Conservation (phyloP, 768 basidiomycete genomes). For the Suillus sp. region DNA sequence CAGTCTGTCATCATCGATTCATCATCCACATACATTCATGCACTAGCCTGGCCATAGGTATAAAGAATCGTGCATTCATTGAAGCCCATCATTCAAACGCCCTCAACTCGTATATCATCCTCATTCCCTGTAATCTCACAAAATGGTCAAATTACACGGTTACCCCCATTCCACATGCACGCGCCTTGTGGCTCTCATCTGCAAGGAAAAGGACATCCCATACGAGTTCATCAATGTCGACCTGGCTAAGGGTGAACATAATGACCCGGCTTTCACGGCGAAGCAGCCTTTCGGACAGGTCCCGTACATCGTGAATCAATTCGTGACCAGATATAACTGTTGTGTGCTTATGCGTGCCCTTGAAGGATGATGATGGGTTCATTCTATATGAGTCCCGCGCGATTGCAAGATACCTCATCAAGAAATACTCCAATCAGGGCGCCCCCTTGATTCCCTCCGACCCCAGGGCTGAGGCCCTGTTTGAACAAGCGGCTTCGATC, state of each 20-base stretch:
- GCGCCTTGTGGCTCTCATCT: constrained; percentile 49
- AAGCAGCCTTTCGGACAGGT: constrained; percentile 63
- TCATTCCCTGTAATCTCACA: background rate
- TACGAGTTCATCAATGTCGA: constrained; percentile 53
- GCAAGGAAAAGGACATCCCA: constrained; percentile 58
- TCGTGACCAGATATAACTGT: background rate
- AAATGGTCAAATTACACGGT: constrained; percentile 42
- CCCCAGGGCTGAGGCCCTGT: constrained; percentile 33
- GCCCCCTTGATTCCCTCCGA: constrained; percentile 51
- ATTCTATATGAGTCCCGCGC: constrained; percentile 64
- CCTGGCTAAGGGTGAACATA: constrained; percentile 47
- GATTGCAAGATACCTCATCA: constrained; percentile 58
- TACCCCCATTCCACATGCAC: constrained; percentile 46
- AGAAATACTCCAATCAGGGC: constrained; percentile 55
- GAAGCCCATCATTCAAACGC: background rate
- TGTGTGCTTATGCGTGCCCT: background rate
- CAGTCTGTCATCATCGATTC: too few relatives aligned
- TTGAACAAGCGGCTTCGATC: constrained; percentile 40
- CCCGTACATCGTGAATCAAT: constrained; percentile 42
- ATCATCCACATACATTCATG: background rate
- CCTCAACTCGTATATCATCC: background rate
- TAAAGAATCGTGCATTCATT: background rate
- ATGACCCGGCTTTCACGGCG: constrained; percentile 41
- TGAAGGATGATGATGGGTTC: constrained; percentile 62
- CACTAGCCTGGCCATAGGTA: background rate